Base-by-base conservation (phyloP, 805 yeast genomes). In the Saturnispora gosingensis region DNA sequence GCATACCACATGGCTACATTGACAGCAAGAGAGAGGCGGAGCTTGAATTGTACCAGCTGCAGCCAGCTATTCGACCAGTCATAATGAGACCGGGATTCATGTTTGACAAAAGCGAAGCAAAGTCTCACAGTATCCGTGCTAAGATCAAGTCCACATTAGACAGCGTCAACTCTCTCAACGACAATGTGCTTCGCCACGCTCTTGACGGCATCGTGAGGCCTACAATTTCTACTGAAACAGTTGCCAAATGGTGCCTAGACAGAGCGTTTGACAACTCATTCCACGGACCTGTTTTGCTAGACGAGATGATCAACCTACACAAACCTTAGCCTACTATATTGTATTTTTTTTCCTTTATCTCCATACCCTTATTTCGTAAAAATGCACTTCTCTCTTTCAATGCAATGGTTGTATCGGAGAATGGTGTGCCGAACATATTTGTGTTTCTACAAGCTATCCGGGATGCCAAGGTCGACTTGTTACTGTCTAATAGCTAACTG, bases 61-160 rank as follows among this genome's bases (percentile, higher is more conserved):
- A 72, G 27, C 68, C 77, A 20, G 68, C 71, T n/a, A 62, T 86
- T 24, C 74, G 91, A 52, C 70, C 84, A 0, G 78, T 89, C 2
- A 63, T 85, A 15, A 55, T 86, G 67, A 74, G 96, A 54, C 97
- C 97, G 0, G 95, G 95, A 0, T 80, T 88, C 58, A 82, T 89
- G 89, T 85, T 70, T 60, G 95, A 87, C 61, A 78, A 72, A 36
- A 56, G 60, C 6, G 57, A 52, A 15, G 59, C 61, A 32, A 69
- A 68, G 46, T 18, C 42, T 6, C 36, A 46, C 18, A 34, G 45
- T 15, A 49, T 16, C 16, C 38, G 13, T 59, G 66, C 25, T 66
- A 87, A 51, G 66, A 54, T 83, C 44, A 76, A 73, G 51, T 55
- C 61, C 22, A 66, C 73, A 2, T 64, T 85, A 27, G 69, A 73